Percentiles rank a stretch among this genome's conserved stretches.
Conservation (phyloP, 176 grass and related monocot genomes). For the Thinopyrum elongatum region DNA sequence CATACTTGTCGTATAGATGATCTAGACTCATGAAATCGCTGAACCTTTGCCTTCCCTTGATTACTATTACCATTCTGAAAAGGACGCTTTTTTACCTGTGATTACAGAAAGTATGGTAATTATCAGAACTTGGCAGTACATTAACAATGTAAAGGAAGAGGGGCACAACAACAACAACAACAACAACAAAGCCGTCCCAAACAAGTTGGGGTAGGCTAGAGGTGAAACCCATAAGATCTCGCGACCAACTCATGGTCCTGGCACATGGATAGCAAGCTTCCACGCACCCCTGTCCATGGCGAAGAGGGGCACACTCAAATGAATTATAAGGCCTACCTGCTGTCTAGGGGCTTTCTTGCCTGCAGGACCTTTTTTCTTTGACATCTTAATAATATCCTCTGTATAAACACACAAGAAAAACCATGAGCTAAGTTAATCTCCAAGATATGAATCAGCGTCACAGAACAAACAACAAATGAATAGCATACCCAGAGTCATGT, state of each 20-base stretch:
- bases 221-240: no score
- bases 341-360: conserved; percentile 60
- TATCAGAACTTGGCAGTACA: background rate
- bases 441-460: background rate
- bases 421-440: background rate
- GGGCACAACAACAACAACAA: background rate
- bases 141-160: conserved; percentile 13
- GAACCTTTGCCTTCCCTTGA: conserved; percentile 58
- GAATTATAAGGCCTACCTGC: conserved; percentile 51
- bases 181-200: no score
- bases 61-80: conserved; percentile 57
- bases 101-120: background rate
- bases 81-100: conserved; percentile 66
- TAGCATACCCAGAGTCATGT: conserved; percentile 88
- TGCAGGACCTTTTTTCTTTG: conserved; percentile 78
- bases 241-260: no score
- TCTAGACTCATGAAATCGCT: conserved; percentile 69
- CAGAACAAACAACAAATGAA: conserved; percentile 14
- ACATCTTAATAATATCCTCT: conserved; percentile 99
- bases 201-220: no score
- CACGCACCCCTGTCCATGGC: no score
- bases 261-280: no score
- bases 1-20: conserved; percentile 86
- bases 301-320: background rate
- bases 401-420: conserved; percentile 1